Conservation (phyloP, 208 protist species). For the Trypanosomatidae sp. region DNA sequence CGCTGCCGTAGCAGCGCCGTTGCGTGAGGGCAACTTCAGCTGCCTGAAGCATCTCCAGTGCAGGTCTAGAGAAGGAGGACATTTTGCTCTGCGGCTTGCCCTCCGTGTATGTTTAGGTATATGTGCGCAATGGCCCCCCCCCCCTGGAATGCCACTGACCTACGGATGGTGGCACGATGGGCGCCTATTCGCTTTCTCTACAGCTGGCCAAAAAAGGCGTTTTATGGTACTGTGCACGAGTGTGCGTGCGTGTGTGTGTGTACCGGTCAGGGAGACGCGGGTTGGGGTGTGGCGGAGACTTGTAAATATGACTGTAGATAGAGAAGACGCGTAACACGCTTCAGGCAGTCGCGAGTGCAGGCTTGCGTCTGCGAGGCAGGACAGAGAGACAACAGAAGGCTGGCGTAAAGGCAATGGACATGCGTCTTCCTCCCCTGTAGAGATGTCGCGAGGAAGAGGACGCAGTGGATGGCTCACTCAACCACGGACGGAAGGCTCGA, state of each 20-base stretch:
- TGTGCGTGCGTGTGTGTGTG: not conserved
- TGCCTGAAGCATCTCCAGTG: constrained; percentile 57
- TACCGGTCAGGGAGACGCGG: too few species aligned
- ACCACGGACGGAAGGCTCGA: not conserved
- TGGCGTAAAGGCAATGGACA: not conserved
- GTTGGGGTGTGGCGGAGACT: not conserved
- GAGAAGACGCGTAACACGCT: not conserved
- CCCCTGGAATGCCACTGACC: not conserved
- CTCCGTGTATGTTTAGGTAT: not conserved
- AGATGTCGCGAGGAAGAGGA: not conserved
- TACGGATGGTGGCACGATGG: not conserved
- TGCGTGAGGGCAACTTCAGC: constrained; percentile 64
- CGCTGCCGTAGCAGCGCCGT: constrained; percentile 6
- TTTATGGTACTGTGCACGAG: too few species aligned
- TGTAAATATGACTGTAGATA: not conserved
- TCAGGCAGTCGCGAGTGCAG: not conserved
- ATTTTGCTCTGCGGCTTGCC: constrained; percentile 25
- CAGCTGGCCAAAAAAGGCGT: not conserved
- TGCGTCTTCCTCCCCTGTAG: not conserved
- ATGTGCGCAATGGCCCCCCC: not conserved
- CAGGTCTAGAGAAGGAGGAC: constrained; percentile 60
- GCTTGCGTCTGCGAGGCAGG: not conserved
- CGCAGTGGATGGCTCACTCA: not conserved
- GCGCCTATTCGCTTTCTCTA: not conserved
- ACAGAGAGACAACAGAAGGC: constrained; percentile 2